Evolutionary conservation across 768 basidiomycete genomes (phyloP).

Genomic region (Tulasnella sp.): DNA sequence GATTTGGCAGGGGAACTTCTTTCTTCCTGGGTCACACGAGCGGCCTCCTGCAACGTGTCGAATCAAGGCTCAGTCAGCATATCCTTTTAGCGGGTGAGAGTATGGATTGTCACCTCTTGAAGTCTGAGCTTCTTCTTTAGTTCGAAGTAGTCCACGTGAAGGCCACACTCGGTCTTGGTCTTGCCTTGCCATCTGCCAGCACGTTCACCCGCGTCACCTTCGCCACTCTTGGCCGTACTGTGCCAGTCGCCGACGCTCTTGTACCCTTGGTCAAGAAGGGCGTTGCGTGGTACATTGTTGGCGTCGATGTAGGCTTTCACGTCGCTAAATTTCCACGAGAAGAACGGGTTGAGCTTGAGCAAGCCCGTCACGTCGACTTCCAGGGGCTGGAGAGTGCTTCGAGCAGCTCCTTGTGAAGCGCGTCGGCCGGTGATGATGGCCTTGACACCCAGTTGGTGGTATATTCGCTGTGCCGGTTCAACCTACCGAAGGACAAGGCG

Average conservation of each 20-base stretch:
- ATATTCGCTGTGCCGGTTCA: slow-evolving; percentile 84
- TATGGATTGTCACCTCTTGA: slow-evolving; percentile 22
- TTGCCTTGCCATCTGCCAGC: slow-evolving; percentile 86
- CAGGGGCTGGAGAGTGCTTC: slow-evolving; percentile 67
- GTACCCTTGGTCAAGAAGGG: slow-evolving; percentile 80
- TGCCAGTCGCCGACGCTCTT: slow-evolving; percentile 97
- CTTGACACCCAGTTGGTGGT: slow-evolving; percentile 61
- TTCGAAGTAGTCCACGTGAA: slow-evolving; percentile 83
- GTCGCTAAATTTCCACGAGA: slow-evolving; percentile 69
- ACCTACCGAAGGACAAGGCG: slow-evolving; percentile 39
- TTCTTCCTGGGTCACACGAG: not conserved
- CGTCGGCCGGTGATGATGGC: slow-evolving; percentile 93
- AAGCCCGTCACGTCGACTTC: slow-evolving; percentile 85
- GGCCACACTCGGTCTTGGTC: slow-evolving; percentile 84
- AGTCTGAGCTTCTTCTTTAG: slow-evolving; percentile 32
- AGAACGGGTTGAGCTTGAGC: slow-evolving; percentile 89
- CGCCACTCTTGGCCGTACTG: slow-evolving; percentile 59
- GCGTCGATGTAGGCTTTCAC: slow-evolving; percentile 76
- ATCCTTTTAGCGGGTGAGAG: not conserved
- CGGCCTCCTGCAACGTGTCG: not conserved
- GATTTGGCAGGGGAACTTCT: too few species aligned
- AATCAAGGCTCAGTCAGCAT: too few species aligned
- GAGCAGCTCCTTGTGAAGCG: slow-evolving; percentile 85
- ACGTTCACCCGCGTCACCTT: slow-evolving; percentile 62
- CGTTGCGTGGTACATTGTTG: slow-evolving; percentile 79